Base-by-base conservation (phyloP, 2,329 filamentous ascomycete genomes). In the Penicillium vulpinum region DNA sequence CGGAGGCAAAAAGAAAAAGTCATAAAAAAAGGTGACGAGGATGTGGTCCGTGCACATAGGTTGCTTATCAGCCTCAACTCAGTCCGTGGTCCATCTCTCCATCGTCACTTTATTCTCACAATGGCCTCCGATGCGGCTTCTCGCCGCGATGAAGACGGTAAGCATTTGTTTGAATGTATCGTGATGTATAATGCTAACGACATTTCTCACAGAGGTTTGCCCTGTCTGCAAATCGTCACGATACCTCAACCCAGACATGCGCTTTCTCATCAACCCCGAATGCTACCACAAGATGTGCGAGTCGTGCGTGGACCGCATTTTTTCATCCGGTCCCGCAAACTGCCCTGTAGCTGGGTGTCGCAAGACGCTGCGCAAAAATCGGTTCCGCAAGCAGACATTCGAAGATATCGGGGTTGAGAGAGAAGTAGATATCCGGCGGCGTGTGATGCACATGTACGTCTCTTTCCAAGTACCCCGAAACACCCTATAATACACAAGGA, bases 271-370 rank as follows among this genome's bases (percentile, higher is more conserved):
- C 79, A 97, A 97, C 75, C 91, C 93, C 9, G 92, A 96, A 81
- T 99, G 94, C 84, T 99, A 99, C 81, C 94, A 99, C 81, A 91
- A 91, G 66, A 97, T 99, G 91, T 99, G 94, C 81, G 89, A 91
- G 74, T 92, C 90, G 56, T 99, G 94, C 79, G 92, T 97, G 40
- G 90, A 93, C 75, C 89, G 93, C 54, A 90, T 97, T 67, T 99
- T 97, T 82, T 89, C 89, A 35, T 88, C 91, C 54, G 94, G 94
- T 0, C 94, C 94, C 0, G 91, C 92, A 54, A 90, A 92, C 60
- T 99, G 95, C 72, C 94, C 94, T 1, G 91, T 97, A 57, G 90
- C 91, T 0, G 90, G 89, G 39, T 99, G 94, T 77, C 85, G 87
- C 72, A 88, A 90, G 73, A 97, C 92, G 0, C 82, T 99, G 6